phyloP scores from a whole-genome alignment of 2,329 filamentous ascomycete species.

The Penicillium glabrum region DNA sequence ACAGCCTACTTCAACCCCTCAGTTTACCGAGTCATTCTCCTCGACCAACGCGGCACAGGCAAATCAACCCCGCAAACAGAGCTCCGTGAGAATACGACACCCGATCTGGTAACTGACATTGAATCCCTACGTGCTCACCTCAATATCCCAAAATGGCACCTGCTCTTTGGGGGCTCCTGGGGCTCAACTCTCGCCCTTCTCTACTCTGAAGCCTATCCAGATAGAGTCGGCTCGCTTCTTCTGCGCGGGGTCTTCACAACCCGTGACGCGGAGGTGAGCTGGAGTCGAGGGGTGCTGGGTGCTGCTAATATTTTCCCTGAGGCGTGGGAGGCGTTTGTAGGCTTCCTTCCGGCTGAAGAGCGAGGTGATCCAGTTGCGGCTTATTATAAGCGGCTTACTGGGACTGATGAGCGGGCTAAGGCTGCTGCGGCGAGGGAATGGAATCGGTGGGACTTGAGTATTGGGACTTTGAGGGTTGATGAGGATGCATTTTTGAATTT shows the following conservation, averaged over 20 bases:
- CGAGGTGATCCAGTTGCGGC: conserved; percentile 35
- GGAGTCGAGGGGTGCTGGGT: conserved; percentile 29
- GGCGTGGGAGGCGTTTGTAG: conserved; percentile 37
- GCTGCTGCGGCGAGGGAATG: conserved; percentile 36
- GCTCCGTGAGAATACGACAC: conserved; percentile 47
- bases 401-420: conserved; percentile 27
- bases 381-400: conserved; percentile 44
- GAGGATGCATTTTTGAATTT: conserved; percentile 21
- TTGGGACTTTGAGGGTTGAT: conserved; percentile 28
- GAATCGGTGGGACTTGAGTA: conserved; percentile 38
- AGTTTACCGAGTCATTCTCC: conserved; percentile 47
- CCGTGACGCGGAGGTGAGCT: conserved; percentile 36
- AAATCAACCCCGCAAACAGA: conserved; percentile 44
- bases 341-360: conserved; percentile 39
- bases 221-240: conserved; percentile 39
- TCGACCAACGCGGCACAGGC: conserved; percentile 50
- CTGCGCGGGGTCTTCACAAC: conserved; percentile 45
- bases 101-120: conserved; percentile 47
- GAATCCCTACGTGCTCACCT: conserved; percentile 46
- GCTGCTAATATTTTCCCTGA: conserved; percentile 42
- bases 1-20: conserved; percentile 46
- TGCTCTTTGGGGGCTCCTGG: conserved; percentile 52
- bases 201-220: conserved; percentile 47
- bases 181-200: conserved; percentile 47
- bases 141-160: conserved; percentile 44